phyloP scores from a whole-genome alignment of 495 filamentous ascomycete species.

The Aspergillus panamensis region DNA sequence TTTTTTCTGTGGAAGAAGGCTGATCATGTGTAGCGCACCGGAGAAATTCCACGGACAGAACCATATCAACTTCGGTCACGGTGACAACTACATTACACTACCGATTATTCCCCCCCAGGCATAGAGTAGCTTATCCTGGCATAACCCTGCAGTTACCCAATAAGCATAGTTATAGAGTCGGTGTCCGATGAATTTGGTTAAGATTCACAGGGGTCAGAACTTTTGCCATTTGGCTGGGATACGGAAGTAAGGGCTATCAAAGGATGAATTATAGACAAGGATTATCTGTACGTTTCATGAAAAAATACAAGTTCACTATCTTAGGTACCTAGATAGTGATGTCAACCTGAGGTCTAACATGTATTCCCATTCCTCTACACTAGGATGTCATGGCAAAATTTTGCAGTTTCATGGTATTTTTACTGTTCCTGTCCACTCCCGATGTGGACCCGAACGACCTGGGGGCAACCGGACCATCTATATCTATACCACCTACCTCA shows the following conservation, averaged over 20 bases:
- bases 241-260: background rate
- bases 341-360: too few species aligned
- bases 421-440: slow-evolving; percentile 20
- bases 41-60: slow-evolving; percentile 50
- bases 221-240: background rate
- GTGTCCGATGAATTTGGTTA: background rate
- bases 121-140: background rate
- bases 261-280: background rate
- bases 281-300: background rate
- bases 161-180: background rate
- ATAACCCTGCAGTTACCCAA: too few species aligned
- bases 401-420: too few species aligned
- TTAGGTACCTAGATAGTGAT: background rate
- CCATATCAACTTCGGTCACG: slow-evolving; percentile 53
- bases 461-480: background rate
- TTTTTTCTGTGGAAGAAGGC: background rate
- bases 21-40: slow-evolving; percentile 29
- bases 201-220: background rate
- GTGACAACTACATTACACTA: slow-evolving; percentile 53
- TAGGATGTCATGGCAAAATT: too few species aligned
- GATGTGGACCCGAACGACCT: slow-evolving; percentile 33
- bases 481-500: background rate
- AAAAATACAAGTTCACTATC: background rate
- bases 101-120: slow-evolving; percentile 47
- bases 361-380: too few species aligned